phyloP scores from a whole-genome alignment of 495 filamentous ascomycete species.

The Annulohypoxylon bovei region DNA sequence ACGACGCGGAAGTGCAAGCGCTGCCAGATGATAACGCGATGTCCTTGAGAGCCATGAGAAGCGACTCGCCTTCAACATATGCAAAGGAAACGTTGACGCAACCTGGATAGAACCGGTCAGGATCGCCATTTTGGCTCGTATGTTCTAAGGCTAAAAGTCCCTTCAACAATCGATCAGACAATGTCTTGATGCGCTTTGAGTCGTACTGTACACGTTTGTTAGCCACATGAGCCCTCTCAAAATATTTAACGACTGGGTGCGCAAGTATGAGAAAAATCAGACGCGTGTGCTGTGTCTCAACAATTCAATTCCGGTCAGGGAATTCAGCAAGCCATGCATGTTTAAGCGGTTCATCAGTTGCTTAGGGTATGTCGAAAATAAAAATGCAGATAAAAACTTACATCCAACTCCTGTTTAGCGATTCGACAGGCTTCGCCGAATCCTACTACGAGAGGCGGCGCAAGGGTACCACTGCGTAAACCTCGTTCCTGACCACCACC shows the following conservation, averaged over 20 bases:
- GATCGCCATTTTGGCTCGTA: constrained; percentile 89
- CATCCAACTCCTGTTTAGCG: constrained; percentile 85
- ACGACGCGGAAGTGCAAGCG: constrained; percentile 94
- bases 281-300: constrained; percentile 64
- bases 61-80: constrained; percentile 96
- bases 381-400: constrained; percentile 60
- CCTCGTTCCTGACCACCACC: constrained; percentile 97
- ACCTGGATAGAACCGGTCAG: constrained; percentile 85
- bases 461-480: constrained; percentile 90
- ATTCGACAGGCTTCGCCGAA: constrained; percentile 96
- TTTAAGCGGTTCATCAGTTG: constrained; percentile 74
- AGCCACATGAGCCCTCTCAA: constrained; percentile 24
- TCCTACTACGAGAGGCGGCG: constrained; percentile 87
- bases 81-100: constrained; percentile 99
- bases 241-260: constrained; percentile 6
- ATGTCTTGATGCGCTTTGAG: constrained; percentile 77
- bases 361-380: constrained; percentile 9
- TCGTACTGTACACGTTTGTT: constrained; percentile 78
- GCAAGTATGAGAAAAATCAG: constrained; percentile 44
- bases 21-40: constrained; percentile 97
- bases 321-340: constrained; percentile 74
- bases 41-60: constrained; percentile 98
- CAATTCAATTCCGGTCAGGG: constrained; percentile 58
- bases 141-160: constrained; percentile 90
- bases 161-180: constrained; percentile 84